Base-by-base conservation (phyloP, 305 asterid genomes). In the Fraxinus platypoda region DNA sequence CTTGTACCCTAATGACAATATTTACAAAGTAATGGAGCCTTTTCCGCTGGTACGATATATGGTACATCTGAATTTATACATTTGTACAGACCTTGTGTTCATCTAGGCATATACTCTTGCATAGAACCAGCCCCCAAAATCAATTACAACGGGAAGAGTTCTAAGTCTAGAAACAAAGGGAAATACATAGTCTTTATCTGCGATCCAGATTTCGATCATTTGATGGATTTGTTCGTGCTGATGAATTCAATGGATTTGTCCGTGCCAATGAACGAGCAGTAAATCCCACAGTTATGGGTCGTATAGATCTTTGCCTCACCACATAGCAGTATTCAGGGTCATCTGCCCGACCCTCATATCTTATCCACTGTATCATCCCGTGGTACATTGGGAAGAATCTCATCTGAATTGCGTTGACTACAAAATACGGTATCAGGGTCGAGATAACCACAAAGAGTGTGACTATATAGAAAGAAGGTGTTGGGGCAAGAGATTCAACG, bases 311-410 rank as follows among this genome's bases (percentile, higher is more conserved):
- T 77, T 96, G 97, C 28, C 97, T 83, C 80, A 94, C 95, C 81
- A 89, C 34, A 12, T 89, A 84, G 81, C 97, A 93, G 75, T 86
- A 94, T 80, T 91, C 98, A 0, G 97, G 97, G 71, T 93, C 98
- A 73, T 94, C 95, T 0, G 85, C 11, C 62, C 80, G 83, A 1
- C 99, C 99, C 87, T 96, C 97, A 5, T 88, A 79, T 88, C 99
- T 90, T 73, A 94, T 90, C 99, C 98, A 96, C 77, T 96, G 99
- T 76, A 96, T 92, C 92, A 87, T 90, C n/a, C 88, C 98, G 6
- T 96, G 98, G 86, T 91, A 94, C 98, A 89, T 88, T 2, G 99
- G 99, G 88, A 96, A 96, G 88, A 96, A 94, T 30, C 97, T 87
- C 88, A 84, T 91, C 74, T 91, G 95, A 54, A 96, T 82, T 7